A percentile compares a stretch with the other conserved stretches of the same genome.
Conservation (phyloP, 257 asterid species). For the Voacanga thouarsii region DNA sequence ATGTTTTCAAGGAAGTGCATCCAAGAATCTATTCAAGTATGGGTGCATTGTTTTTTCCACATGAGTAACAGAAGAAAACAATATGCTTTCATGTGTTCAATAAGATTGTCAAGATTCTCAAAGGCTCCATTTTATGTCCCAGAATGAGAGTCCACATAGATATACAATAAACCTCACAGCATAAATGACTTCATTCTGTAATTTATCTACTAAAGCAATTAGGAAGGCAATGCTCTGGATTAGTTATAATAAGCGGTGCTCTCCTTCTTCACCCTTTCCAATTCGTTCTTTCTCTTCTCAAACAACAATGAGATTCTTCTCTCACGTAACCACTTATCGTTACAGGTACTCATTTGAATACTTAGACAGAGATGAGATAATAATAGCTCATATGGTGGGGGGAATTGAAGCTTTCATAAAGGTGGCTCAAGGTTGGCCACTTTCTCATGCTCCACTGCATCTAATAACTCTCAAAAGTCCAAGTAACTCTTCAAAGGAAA, state of each 20-base stretch:
- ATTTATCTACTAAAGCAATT: background rate
- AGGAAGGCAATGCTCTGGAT: background rate
- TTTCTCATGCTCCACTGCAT: conserved; percentile 50
- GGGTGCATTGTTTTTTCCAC: background rate
- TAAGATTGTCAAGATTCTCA: background rate
- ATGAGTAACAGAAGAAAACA: background rate
- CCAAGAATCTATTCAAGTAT: background rate
- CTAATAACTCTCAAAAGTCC: conserved; percentile 68
- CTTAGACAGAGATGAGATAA: conserved; percentile 61
- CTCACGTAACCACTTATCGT: conserved; percentile 9
- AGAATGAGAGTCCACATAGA: background rate
- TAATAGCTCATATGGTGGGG: conserved; percentile 76
- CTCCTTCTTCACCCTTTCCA: background rate
- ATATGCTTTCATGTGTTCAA: background rate
- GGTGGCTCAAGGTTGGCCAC: conserved; percentile 91
- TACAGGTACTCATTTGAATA: conserved; percentile 84
- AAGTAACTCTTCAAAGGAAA: conserved; percentile 51
- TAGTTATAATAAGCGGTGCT: background rate
- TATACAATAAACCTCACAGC: background rate
- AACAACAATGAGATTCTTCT: background rate
- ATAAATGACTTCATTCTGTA: background rate
- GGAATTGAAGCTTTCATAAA: conserved; percentile 81
- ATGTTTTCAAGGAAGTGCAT: background rate
- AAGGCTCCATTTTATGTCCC: background rate
- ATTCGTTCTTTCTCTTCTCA: background rate